These are phyloP conservation scores for Ascochyta fabae DNA, from an alignment of 2,329 filamentous ascomycete species.

Conservation along the genomic window DNA sequence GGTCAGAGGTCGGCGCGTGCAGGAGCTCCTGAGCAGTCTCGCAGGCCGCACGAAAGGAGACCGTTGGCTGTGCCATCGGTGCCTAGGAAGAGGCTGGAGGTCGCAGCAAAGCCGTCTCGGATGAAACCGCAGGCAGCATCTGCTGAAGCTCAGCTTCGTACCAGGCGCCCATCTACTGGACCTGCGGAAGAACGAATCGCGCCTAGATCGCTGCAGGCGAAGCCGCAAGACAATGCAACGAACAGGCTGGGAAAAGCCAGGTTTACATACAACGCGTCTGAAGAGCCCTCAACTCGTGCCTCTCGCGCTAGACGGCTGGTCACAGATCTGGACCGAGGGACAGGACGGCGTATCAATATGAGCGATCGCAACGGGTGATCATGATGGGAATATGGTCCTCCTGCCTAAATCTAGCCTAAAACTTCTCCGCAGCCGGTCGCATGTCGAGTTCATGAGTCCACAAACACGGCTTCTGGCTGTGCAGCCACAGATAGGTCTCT, in stretches of 20 bases:
- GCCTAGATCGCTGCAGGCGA: not conserved
- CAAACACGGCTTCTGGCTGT: constrained; percentile 56
- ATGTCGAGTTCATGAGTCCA: constrained; percentile 62
- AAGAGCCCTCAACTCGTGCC: not conserved
- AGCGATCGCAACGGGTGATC: not conserved
- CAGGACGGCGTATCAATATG: not conserved
- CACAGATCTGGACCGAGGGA: not conserved
- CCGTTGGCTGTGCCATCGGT: not conserved
- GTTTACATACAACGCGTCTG: not conserved
- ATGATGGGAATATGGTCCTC: not conserved
- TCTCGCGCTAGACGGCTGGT: not conserved
- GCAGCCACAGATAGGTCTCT: constrained; percentile 61
- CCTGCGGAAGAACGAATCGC: not conserved
- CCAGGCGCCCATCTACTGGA: not conserved
- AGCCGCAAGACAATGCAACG: not conserved
- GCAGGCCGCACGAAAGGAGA: not conserved
- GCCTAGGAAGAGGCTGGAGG: not conserved
- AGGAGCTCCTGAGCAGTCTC: not conserved
- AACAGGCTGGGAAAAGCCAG: not conserved
- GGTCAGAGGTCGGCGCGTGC: not conserved
- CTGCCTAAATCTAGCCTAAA: constrained; percentile 35
- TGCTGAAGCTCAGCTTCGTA: not conserved
- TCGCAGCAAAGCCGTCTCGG: not conserved
- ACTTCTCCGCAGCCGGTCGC: constrained; percentile 58
- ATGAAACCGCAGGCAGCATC: not conserved